Base-by-base conservation (phyloP, 1,284 basidiomycete genomes). In the Tilletia indica region DNA sequence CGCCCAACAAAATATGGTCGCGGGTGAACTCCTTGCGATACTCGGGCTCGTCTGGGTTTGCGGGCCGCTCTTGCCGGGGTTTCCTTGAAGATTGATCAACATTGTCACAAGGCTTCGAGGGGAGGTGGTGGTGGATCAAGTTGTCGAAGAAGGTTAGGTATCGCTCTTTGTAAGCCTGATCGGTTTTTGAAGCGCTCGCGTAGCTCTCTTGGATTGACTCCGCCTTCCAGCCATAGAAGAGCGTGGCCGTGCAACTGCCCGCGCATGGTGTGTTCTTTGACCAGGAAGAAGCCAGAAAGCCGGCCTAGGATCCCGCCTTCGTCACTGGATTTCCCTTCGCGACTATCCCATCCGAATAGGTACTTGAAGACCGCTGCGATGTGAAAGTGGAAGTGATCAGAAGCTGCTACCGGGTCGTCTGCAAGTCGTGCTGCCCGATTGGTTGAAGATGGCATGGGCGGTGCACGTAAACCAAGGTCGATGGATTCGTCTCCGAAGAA, bases 371-470 rank as follows among this genome's bases (percentile, higher is more conserved):
- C 4, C 16, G 51, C 51, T n/a, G 19, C 16, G 16, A 54, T 4
- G 51, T 54, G 51, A 54, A 54, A 54, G 51, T 54, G 51, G n/a
- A 54, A 54, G 51, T 6, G n/a, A 19, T 54, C 51, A 19, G 51
- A n/a, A 6, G 51, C 51, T 4, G 51, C 4, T 5, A 54, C 51
- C 6, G 51, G 51, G 16, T 54, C 51, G 51, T 54, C 51, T 5
- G 51, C 51, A 19, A 54, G 4, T 4, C 51, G 51, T 19, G 4
- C 16, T n/a, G 19, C 25, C 4, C 51, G 16, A 4, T 54, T 19
- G 25, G 25, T 4, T 5, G 25, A 4, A 31, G 51, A n/a, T 19
- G 51, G 51, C 4, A 54, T 4, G n/a, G 51, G 6, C 51, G 51
- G 51, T n/a, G 16, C n/a, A 6, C 8, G 16, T 19, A 19, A 4